A percentile compares a stretch with the other conserved stretches of the same genome.
Conservation (phyloP, 2,329 filamentous ascomycete genomes). For the Aspergillus tanneri region DNA sequence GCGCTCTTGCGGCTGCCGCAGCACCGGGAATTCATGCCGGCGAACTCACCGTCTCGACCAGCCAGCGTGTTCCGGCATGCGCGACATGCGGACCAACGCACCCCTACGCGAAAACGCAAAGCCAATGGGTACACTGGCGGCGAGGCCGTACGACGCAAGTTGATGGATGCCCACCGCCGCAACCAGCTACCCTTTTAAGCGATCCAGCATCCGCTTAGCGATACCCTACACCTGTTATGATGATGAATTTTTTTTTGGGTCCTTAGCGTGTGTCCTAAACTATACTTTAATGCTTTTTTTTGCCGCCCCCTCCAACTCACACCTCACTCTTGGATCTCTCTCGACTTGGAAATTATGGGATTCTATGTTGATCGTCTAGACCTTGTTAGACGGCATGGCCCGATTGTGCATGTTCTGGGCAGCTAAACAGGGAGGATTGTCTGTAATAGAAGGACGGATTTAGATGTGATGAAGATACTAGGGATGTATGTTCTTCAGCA, state of each 20-base stretch:
- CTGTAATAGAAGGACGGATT: not conserved
- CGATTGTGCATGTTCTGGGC: not conserved
- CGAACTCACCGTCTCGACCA: slow-evolving; percentile 43
- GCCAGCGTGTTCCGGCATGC: slow-evolving; percentile 46
- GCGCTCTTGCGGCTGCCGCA: slow-evolving; percentile 50
- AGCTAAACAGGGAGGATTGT: not conserved
- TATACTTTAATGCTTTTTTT: too few relatives aligned
- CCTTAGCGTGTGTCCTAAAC: too few relatives aligned
- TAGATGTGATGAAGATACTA: not conserved
- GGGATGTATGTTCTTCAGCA: too few relatives aligned
- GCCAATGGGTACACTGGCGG: slow-evolving; percentile 38
- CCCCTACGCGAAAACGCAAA: slow-evolving; percentile 43
- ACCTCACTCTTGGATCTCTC: not conserved
- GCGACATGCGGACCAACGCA: slow-evolving; percentile 40
- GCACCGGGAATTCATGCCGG: slow-evolving; percentile 46
- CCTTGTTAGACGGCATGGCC: not conserved
- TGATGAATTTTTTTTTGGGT: too few relatives aligned
- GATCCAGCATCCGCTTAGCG: too few relatives aligned
- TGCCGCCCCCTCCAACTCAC: too few relatives aligned
- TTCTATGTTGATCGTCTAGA: not conserved
- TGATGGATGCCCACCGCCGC: slow-evolving; percentile 44
- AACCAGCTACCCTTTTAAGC: slow-evolving; percentile 40
- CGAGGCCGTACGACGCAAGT: slow-evolving; percentile 45
- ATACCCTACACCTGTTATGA: not conserved
- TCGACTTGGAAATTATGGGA: not conserved